Evolutionary conservation across 2,329 filamentous ascomycete genomes (phyloP).

Genomic region (Calonectria honghensis): DNA sequence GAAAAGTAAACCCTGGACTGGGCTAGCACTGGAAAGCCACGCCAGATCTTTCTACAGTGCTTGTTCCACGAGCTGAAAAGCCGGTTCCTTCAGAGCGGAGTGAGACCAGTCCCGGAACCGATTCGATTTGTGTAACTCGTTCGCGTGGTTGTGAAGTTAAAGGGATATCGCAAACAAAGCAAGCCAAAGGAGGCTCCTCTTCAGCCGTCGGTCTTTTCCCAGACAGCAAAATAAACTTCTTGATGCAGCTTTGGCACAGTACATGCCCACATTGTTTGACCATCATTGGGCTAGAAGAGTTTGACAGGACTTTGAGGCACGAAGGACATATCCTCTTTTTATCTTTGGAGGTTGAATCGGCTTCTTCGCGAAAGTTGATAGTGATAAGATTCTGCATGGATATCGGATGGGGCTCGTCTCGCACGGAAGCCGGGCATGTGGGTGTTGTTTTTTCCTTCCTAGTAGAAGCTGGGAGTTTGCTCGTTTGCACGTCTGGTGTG

Average conservation of each 20-base stretch:
- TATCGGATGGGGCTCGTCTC: slow-evolving; percentile 81
- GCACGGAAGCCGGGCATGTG: slow-evolving; percentile 84
- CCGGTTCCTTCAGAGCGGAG: slow-evolving; percentile 92
- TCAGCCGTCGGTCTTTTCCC: slow-evolving; percentile 64
- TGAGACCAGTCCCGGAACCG: slow-evolving; percentile 84
- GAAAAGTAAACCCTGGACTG: background rate
- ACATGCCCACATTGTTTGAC: slow-evolving; percentile 95
- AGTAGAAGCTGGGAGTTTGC: slow-evolving; percentile 72
- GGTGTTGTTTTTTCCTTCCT: slow-evolving; percentile 81
- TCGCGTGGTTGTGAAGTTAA: slow-evolving; percentile 73
- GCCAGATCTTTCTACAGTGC: slow-evolving; percentile 85
- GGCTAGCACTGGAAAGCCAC: slow-evolving; percentile 88
- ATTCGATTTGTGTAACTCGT: slow-evolving; percentile 70
- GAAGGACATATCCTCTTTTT: slow-evolving; percentile 81
- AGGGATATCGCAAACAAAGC: slow-evolving; percentile 91
- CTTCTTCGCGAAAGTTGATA: slow-evolving; percentile 85
- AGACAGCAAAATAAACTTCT: slow-evolving; percentile 84
- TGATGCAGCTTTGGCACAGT: slow-evolving; percentile 88
- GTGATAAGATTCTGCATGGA: slow-evolving; percentile 86
- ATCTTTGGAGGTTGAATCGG: slow-evolving; percentile 67
- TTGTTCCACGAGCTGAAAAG: slow-evolving; percentile 91
- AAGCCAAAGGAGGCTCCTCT: slow-evolving; percentile 70
- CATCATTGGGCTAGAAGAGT: slow-evolving; percentile 87
- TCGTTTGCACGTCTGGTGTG: slow-evolving; percentile 74
- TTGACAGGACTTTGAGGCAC: slow-evolving; percentile 88